Evolutionary conservation across 1,284 basidiomycete genomes (phyloP).

Genomic region (Spongispora temasekensis): DNA sequence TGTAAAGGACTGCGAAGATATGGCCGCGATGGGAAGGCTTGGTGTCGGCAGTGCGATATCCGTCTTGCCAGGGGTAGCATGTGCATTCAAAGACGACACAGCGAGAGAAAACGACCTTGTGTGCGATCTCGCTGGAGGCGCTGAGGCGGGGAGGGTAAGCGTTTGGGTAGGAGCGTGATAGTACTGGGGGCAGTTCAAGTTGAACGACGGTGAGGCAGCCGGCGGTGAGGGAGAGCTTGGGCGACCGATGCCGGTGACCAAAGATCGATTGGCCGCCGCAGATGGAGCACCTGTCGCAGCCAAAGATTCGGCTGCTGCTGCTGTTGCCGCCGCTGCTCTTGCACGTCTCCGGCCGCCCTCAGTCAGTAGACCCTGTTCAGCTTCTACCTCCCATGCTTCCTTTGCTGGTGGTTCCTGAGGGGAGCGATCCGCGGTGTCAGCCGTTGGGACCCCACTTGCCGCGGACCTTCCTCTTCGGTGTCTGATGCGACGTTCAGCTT

Average conservation of each 20-base stretch:
- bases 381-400: constrained; percentile 77
- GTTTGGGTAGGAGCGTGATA: constrained; percentile 56
- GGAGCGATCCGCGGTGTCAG: constrained; percentile 9
- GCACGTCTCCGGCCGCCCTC: constrained; percentile 69
- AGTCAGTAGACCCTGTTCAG: constrained; percentile 68
- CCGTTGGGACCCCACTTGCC: constrained; percentile 9
- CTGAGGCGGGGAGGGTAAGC: constrained; percentile 63
- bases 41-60: constrained; percentile 64
- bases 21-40: constrained; percentile 63
- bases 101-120: constrained; percentile 63
- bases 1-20: constrained; percentile 61
- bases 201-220: constrained; percentile 23
- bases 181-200: constrained; percentile 56
- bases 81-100: constrained; percentile 25
- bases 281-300: constrained; percentile 12
- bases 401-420: constrained; percentile 46
- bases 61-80: constrained; percentile 32
- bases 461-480: constrained; percentile 34
- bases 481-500: constrained; percentile 57
- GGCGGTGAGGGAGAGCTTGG: constrained; percentile 27
- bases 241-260: constrained; percentile 22
- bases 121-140: constrained; percentile 56
- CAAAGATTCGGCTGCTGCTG: constrained; percentile 41
- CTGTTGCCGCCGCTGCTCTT: constrained; percentile 43
- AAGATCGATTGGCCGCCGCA: constrained; percentile 18